Base-by-base conservation (phyloP, 192 early-diverging fungal species). In the Helicostylum pulchrum region DNA sequence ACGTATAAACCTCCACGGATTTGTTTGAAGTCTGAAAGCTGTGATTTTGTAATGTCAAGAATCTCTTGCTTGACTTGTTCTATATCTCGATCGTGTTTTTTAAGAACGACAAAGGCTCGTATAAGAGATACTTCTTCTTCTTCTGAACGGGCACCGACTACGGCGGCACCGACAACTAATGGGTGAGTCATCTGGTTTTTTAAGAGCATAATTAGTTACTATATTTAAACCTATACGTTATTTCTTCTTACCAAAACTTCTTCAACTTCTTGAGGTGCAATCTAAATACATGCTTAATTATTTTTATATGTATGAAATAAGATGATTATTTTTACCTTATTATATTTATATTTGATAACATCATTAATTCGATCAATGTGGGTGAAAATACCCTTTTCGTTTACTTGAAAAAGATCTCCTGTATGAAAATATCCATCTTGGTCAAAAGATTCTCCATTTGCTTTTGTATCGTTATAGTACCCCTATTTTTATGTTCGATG, bases 1-100 rank as follows among this genome's bases (percentile, higher is more conserved):
- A 92, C 83, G 0, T 64, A 70, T n/a, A 94, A 80, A 7, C 92
- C 94, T 5, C 93, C 95, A 43, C 89, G 77, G 34, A 97, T 74
- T 39, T 80, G 72, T 78, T 94, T 93, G 74, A 90, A 84, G 23
- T 73, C 64, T 3, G 91, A 85, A 14, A 92, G 79, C 31, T 79
- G 73, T 51, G 68, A 67, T 11, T 80, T 75, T 5, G 84, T 76
- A 76, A 80, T 86, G 0, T 77, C 78, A 43, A 69, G 66, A 0
- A 91, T 61, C 14, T 79, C 82, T 53, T 81, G 52, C 7, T 65
- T 80, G 2, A 70, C 69, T 15, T 79, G 66, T 26, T 62, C 43
- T 48, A 64, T 36, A 7, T 53, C 50, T 4, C 65, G 63, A n/a
- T 42, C 59, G 10, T 48, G 67, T 10, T 75, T 61, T 14, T 79